Conservation (phyloP, 441 rosid genomes). For the Aleurites moluccanus region DNA sequence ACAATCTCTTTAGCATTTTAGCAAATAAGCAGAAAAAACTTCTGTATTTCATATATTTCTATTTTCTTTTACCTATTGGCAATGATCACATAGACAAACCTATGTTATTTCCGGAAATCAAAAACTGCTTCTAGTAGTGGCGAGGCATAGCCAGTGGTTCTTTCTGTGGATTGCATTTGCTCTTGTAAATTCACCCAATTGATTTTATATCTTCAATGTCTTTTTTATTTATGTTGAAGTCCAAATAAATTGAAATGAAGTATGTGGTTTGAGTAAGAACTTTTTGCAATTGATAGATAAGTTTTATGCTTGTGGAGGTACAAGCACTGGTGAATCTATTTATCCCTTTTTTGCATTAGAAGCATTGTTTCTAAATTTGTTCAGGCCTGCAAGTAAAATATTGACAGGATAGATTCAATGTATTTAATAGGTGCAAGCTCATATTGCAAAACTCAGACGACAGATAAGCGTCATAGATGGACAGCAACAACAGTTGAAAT, state of each 20-base stretch:
- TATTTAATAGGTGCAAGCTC: slow-evolving; percentile 73
- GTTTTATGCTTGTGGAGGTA: slow-evolving; percentile 7
- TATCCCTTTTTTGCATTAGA: slow-evolving; percentile 3
- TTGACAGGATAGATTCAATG: slow-evolving; percentile 28
- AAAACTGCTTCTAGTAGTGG: background rate
- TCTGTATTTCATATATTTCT: background rate
- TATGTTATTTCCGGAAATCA: background rate
- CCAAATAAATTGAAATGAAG: slow-evolving; percentile 1
- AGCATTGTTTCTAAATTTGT: background rate
- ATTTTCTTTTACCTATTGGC: background rate
- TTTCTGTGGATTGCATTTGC: slow-evolving; percentile 8
- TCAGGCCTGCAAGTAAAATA: slow-evolving; percentile 17
- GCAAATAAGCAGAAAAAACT: background rate
- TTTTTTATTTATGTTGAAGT: background rate
- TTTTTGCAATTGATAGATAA: slow-evolving; percentile 5
- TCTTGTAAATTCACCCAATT: background rate
- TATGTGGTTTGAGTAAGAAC: background rate
- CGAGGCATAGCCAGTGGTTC: background rate
- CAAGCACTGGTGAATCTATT: background rate
- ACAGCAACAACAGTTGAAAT: slow-evolving; percentile 61
- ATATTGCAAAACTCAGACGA: slow-evolving; percentile 70
- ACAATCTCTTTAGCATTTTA: background rate
- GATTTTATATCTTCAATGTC: background rate
- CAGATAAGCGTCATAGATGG: slow-evolving; percentile 67
- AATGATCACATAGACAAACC: background rate